These are phyloP conservation scores for Seiridium cupressi DNA, from an alignment of 2,329 filamentous ascomycete genomes.

Conservation along the genomic window DNA sequence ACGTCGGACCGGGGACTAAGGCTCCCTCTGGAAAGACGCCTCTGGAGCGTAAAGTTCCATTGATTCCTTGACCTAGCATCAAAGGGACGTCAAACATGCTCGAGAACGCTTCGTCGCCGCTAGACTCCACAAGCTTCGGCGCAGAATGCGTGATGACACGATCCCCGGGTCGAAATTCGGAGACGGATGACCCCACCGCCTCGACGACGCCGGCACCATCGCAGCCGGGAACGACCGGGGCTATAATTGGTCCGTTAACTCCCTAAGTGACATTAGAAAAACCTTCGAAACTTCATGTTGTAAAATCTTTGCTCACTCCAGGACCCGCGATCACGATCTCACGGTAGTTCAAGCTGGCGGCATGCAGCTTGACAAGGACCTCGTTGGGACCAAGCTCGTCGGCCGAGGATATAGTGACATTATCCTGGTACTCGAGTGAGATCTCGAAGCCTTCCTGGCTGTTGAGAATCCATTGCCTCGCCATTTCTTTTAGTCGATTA, in stretches of 20 bases:
- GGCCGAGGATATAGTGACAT: background rate
- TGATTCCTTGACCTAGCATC: conserved; percentile 55
- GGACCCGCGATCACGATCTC: conserved; percentile 28
- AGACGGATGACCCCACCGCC: conserved; percentile 15
- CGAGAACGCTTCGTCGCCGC: conserved; percentile 42
- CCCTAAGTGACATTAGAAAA: background rate
- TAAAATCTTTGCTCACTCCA: background rate
- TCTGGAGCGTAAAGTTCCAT: conserved; percentile 44
- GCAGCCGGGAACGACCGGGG: conserved; percentile 27
- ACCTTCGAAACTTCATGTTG: background rate
- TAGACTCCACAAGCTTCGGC: conserved; percentile 49
- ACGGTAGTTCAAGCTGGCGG: conserved; percentile 37
- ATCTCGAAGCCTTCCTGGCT: conserved; percentile 32
- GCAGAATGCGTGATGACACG: conserved; percentile 46
- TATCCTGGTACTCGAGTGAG: conserved; percentile 28
- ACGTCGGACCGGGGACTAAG: conserved; percentile 26
- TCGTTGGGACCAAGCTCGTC: conserved; percentile 47
- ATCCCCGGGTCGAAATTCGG: conserved; percentile 29
- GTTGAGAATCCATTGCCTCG: conserved; percentile 25
- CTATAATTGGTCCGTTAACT: conserved; percentile 4
- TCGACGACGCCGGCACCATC: conserved; percentile 50
- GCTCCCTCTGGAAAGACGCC: conserved; percentile 44
- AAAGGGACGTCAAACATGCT: conserved; percentile 45
- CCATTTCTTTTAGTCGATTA: background rate
- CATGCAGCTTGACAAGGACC: conserved; percentile 49